These are phyloP conservation scores for Corrigiola litoralis DNA, from an alignment of 179 eudicot species.

Conservation along the genomic window DNA sequence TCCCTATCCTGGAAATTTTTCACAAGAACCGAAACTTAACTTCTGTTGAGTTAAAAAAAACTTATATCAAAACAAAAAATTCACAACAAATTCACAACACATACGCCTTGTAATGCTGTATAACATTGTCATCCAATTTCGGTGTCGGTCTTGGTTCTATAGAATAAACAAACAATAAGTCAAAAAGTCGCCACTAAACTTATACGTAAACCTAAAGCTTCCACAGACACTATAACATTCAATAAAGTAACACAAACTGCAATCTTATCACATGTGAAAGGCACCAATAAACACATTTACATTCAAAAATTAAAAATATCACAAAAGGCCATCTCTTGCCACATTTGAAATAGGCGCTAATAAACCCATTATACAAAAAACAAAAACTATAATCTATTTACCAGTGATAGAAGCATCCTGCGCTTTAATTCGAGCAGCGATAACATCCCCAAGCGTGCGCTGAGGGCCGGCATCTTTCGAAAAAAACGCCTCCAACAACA, in stretches of 20 bases:
- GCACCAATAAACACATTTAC: too few relatives aligned
- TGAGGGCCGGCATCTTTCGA: slow-evolving; percentile 55
- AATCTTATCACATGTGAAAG: too few relatives aligned
- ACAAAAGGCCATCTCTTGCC: too few relatives aligned
- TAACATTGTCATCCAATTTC: slow-evolving; percentile 55
- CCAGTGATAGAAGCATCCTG: slow-evolving; percentile 67
- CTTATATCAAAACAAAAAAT: not conserved
- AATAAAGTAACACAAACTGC: not conserved
- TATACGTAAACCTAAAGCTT: not conserved
- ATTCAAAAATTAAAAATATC: too few relatives aligned
- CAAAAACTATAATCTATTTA: slow-evolving; percentile 5
- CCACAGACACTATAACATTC: too few relatives aligned
- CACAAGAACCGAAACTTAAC: not conserved
- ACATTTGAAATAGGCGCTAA: too few relatives aligned
- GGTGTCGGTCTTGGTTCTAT: slow-evolving; percentile 49
- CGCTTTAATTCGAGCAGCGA: slow-evolving; percentile 62
- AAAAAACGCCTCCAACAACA: slow-evolving; percentile 68
- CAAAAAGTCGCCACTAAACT: not conserved
- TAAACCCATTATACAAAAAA: not conserved
- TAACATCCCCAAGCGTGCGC: slow-evolving; percentile 72
- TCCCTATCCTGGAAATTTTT: slow-evolving; percentile 60
- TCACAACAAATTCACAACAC: not conserved
- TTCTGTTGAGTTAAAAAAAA: not conserved
- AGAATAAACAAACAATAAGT: not conserved
- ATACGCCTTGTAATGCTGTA: slow-evolving; percentile 82